phyloP scores from a whole-genome alignment of 176 grass and related monocot species.

The Tillandsia fasciculata region DNA sequence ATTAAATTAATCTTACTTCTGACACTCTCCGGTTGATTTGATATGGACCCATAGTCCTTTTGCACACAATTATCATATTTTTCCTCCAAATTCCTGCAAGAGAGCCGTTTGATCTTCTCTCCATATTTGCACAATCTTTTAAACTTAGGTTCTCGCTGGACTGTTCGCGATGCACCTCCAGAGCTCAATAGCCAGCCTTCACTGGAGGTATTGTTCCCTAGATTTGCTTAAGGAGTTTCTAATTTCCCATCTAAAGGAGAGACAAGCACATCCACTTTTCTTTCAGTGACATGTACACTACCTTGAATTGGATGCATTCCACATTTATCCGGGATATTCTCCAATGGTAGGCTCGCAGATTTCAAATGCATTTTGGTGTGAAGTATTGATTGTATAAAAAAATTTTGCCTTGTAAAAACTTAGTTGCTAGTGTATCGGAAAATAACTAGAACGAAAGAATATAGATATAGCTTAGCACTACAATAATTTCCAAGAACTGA shows the following conservation, averaged over 20 bases:
- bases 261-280: conserved; percentile 17
- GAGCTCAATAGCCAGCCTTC: too few species aligned
- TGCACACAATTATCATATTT: conserved; percentile 19
- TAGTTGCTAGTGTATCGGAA: not conserved
- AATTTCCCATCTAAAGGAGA: too few species aligned
- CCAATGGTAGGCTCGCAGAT: conserved; percentile 3
- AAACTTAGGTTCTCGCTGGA: too few species aligned
- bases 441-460: not conserved
- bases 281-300: conserved; percentile 13
- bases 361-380: conserved; percentile 1
- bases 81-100: conserved; percentile 19
- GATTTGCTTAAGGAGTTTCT: too few species aligned
- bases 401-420: not conserved
- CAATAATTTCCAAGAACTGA: not conserved
- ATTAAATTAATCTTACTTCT: conserved; percentile 34
- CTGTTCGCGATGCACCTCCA: too few species aligned
- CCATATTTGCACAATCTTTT: too few species aligned
- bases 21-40: conserved; percentile 24
- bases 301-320: not conserved
- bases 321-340: conserved; percentile 15
- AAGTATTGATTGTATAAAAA: conserved; percentile 16
- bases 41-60: conserved; percentile 16
- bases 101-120: too few species aligned
- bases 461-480: not conserved
- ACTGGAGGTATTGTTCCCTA: too few species aligned